These are phyloP conservation scores for Calophaca sinica DNA, from an alignment of 306 rosid genomes.

Conservation along the genomic window DNA sequence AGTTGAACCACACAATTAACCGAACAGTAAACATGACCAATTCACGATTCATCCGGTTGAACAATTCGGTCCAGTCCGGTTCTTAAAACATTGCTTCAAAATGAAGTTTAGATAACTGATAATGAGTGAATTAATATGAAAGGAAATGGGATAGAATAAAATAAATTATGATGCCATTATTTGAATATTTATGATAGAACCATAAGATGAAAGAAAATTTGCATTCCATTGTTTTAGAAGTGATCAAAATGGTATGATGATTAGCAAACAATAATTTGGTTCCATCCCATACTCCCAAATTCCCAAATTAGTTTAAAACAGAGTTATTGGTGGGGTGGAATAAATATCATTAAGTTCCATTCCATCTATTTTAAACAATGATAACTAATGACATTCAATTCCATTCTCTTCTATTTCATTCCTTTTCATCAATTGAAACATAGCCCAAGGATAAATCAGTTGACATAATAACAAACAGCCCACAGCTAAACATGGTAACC, in stretches of 20 bases:
- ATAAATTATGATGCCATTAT: not conserved
- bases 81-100: too few relatives aligned
- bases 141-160: not conserved
- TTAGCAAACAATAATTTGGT: not conserved
- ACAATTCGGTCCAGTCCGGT: too few relatives aligned
- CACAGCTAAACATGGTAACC: not conserved
- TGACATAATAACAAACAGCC: conserved; percentile 18
- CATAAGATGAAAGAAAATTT: not conserved
- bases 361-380: conserved; percentile 12
- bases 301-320: not conserved
- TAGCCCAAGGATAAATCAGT: not conserved
- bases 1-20: too few relatives aligned
- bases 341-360: not conserved
- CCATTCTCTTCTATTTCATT: conserved; percentile 24
- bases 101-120: not conserved
- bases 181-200: not conserved
- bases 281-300: not conserved
- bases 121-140: not conserved
- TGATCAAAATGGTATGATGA: not conserved
- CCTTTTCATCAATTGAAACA: conserved; percentile 24
- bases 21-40: too few relatives aligned
- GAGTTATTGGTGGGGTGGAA: not conserved
- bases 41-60: too few relatives aligned
- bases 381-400: conserved; percentile 15
- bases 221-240: not conserved